These are phyloP conservation scores for Aspergillus terreus DNA, from an alignment of 2,329 filamentous ascomycete species.

Conservation along the genomic window DNA sequence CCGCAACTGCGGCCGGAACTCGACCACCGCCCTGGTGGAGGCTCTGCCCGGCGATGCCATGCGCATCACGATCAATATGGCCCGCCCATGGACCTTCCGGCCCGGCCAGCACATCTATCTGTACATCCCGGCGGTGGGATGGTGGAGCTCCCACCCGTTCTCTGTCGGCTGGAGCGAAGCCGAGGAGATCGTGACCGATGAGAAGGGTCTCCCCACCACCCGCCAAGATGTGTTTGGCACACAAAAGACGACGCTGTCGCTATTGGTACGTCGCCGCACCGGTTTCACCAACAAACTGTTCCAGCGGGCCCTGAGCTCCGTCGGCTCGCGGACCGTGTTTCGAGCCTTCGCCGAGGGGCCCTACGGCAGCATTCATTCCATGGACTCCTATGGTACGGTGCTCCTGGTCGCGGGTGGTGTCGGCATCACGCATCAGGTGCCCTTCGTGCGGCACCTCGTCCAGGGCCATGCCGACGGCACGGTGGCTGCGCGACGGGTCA, in stretches of 20 bases:
- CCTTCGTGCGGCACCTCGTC: slow-evolving; percentile 76
- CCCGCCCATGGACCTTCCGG: slow-evolving; percentile 61
- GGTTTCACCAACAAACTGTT: slow-evolving; percentile 84
- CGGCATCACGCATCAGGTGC: slow-evolving; percentile 92
- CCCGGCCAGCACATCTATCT: slow-evolving; percentile 74
- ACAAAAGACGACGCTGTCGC: slow-evolving; percentile 62
- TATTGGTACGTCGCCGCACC: slow-evolving; percentile 81
- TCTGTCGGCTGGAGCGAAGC: slow-evolving; percentile 72
- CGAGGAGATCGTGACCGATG: slow-evolving; percentile 41
- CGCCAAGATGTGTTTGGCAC: slow-evolving; percentile 50
- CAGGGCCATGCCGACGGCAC: slow-evolving; percentile 65
- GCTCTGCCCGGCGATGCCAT: slow-evolving; percentile 66
- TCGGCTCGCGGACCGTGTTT: slow-evolving; percentile 56
- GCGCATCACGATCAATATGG: slow-evolving; percentile 66
- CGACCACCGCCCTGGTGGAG: slow-evolving; percentile 64
- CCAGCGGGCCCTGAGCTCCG: slow-evolving; percentile 58
- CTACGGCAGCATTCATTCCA: slow-evolving; percentile 76
- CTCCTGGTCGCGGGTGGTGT: slow-evolving; percentile 90
- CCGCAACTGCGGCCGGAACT: slow-evolving; percentile 57
- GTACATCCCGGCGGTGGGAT: slow-evolving; percentile 62
- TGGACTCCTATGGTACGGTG: slow-evolving; percentile 88
- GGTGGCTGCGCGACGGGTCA: slow-evolving; percentile 75
- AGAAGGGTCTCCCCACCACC: slow-evolving; percentile 43
- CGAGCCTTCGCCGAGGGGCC: slow-evolving; percentile 82
- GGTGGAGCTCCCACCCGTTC: slow-evolving; percentile 75